These are phyloP conservation scores for Camelina neglecta DNA, from an alignment of 345 rosid genomes.

Conservation along the genomic window DNA sequence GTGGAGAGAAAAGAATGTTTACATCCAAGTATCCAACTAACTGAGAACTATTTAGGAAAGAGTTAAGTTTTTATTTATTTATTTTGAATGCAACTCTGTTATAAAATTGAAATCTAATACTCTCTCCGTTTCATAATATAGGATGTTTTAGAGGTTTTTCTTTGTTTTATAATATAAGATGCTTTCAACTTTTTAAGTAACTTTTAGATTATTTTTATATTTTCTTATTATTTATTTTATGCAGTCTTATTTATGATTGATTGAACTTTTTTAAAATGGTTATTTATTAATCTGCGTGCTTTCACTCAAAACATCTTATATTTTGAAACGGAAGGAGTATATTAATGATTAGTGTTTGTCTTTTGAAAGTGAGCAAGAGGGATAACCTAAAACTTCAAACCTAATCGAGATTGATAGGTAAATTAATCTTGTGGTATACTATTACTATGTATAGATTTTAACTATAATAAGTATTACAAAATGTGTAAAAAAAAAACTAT, in stretches of 20 bases:
- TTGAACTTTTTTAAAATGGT: no score
- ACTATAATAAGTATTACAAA: conserved; percentile 4
- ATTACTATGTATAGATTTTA: background rate
- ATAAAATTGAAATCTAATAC: background rate
- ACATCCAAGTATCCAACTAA: background rate
- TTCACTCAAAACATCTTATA: no score
- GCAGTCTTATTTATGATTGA: no score
- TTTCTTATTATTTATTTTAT: no score
- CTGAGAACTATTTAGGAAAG: background rate
- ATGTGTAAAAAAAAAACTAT: background rate
- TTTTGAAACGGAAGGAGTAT: background rate
- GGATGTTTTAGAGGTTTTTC: no score
- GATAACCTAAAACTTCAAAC: conserved; percentile 27
- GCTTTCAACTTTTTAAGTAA: no score
- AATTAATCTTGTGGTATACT: conserved; percentile 1
- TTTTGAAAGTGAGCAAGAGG: conserved; percentile 18
- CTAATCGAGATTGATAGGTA: conserved; percentile 31
- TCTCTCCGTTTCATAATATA: no score
- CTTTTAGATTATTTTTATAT: no score
- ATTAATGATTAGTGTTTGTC: conserved; percentile 11
- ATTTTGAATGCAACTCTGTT: background rate
- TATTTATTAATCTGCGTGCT: no score
- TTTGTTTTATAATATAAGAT: no score
- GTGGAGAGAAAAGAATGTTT: background rate
- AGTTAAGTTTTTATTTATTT: background rate